Conservation (phyloP, 768 basidiomycete species). For the Suillus paluster region DNA sequence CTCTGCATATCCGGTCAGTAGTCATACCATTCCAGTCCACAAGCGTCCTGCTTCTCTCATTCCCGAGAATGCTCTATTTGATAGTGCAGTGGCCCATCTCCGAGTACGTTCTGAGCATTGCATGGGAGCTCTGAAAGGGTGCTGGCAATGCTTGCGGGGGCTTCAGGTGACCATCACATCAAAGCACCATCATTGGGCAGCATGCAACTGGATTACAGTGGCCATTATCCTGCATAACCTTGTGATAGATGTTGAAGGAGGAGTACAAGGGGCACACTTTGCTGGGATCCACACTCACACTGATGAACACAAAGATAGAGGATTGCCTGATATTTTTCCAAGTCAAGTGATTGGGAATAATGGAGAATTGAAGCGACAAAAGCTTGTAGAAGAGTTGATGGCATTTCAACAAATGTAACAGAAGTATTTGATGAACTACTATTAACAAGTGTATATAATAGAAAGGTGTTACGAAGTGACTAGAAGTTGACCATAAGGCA, state of each 20-base stretch:
- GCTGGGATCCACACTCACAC: conserved; percentile 2
- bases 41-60: conserved; percentile 32
- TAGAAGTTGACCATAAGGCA: no score
- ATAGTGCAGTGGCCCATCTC: conserved; percentile 13
- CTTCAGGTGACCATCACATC: conserved; percentile 33
- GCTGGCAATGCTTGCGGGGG: conserved; percentile 5
- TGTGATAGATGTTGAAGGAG: conserved; percentile 39
- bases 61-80: conserved; percentile 33
- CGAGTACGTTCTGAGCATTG: background rate
- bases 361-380: conserved; percentile 1
- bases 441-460: no score
- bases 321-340: no score
- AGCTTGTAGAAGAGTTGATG: conserved; percentile 10
- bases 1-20: conserved; percentile 33
- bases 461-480: no score
- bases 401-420: conserved; percentile 11
- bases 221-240: conserved; percentile 42
- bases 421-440: conserved; percentile 3
- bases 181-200: conserved; percentile 27
- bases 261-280: conserved; percentile 4
- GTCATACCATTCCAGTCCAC: conserved; percentile 35
- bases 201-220: conserved; percentile 35
- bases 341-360: background rate
- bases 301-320: conserved; percentile 8
- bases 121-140: conserved; percentile 1